A percentile compares a stretch with the other conserved stretches of the same genome.
These are phyloP conservation scores for Paraconiothyrium brasiliense DNA, from an alignment of 2,329 filamentous ascomycete species.

Conservation along the genomic window DNA sequence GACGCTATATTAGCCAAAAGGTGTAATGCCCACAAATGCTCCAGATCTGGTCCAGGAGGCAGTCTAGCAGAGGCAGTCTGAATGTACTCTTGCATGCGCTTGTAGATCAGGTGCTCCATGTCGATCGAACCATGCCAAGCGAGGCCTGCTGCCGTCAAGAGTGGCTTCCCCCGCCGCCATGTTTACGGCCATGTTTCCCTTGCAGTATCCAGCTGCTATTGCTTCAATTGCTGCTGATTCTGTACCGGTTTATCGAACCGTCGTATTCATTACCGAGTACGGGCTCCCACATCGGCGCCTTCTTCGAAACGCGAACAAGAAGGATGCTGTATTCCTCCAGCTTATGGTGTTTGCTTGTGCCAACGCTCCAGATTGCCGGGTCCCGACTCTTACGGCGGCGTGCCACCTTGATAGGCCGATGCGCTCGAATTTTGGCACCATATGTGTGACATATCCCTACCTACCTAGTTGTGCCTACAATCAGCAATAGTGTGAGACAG, in stretches of 20 bases:
- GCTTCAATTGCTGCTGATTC: not conserved
- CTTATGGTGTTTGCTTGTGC: not conserved
- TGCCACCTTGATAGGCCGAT: not conserved
- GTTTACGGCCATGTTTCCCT: not conserved
- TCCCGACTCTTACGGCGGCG: not conserved
- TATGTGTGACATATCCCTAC: not conserved
- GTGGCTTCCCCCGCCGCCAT: not conserved
- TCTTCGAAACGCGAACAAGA: not conserved
- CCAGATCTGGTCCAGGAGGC: too few species aligned
- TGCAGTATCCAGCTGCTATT: too few species aligned
- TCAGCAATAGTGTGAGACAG: not conserved
- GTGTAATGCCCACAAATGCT: not conserved
- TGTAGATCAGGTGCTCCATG: not conserved
- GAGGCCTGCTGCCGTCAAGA: not conserved
- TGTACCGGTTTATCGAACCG: not conserved
- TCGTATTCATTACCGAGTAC: not conserved
- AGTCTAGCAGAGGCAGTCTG: too few species aligned
- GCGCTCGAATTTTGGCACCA: too few species aligned
- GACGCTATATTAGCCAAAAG: not conserved
- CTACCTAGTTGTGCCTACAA: not conserved
- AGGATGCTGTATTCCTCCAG: not conserved
- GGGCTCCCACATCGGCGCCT: too few species aligned
- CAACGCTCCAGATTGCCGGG: too few species aligned
- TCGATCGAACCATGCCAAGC: not conserved
- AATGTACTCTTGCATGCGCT: not conserved